Evolutionary conservation across 2,329 filamentous ascomycete species (phyloP).

Genomic region (Clarireedia monteithiana): DNA sequence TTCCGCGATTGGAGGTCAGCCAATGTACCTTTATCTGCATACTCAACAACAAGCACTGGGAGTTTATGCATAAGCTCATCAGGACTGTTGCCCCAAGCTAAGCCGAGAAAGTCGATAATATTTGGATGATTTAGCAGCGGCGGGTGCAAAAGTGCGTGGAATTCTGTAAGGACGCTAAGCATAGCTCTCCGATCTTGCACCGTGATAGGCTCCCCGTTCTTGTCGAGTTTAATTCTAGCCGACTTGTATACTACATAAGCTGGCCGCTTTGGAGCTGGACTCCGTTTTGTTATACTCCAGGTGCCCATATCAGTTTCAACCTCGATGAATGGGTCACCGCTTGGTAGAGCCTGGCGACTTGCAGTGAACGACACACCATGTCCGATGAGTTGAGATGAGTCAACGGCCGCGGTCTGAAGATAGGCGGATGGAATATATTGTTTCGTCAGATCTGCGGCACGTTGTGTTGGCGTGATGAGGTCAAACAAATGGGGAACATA

Average conservation of each 20-base stretch:
- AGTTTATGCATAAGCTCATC: conserved; percentile 1
- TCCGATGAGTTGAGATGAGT: not conserved
- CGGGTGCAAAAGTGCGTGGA: not conserved
- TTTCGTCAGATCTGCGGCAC: not conserved
- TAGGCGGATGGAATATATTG: not conserved
- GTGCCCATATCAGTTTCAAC: not conserved
- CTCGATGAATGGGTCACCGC: not conserved
- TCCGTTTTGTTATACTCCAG: not conserved
- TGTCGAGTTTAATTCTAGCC: not conserved
- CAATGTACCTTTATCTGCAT: conserved; percentile 1
- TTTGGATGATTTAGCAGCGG: not conserved
- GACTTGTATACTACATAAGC: conserved; percentile 1
- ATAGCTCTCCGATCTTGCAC: not conserved
- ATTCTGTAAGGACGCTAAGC: not conserved
- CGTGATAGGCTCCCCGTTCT: not conserved
- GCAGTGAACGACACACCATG: not conserved
- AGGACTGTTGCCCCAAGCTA: not conserved
- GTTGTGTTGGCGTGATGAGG: not conserved
- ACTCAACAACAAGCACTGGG: not conserved
- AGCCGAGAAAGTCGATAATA: conserved; percentile 1
- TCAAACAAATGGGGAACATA: conserved; percentile 3
- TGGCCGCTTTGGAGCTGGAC: not conserved
- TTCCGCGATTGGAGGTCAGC: not conserved
- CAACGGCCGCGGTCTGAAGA: not conserved
- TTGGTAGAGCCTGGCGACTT: not conserved